Conservation (phyloP, 192 early-diverging fungal genomes). For the Linnemannia hyalina region DNA sequence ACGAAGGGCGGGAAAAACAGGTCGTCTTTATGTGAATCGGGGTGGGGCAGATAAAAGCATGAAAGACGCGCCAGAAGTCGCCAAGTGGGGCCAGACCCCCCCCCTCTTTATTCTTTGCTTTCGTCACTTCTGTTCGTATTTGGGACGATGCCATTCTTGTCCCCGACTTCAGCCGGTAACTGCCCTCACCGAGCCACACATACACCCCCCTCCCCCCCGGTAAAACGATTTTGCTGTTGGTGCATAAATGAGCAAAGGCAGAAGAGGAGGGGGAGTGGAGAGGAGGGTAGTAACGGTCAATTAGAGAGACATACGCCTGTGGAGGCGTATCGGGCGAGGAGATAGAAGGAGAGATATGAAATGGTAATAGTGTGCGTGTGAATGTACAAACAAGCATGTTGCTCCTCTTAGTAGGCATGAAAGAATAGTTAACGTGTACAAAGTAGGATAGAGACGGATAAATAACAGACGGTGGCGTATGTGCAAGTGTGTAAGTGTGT, state of each 20-base stretch:
- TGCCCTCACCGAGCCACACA: background rate
- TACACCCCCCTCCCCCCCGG: too few relatives aligned
- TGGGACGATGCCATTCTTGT: background rate
- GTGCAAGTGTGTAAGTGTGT: background rate
- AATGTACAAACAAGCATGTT: background rate
- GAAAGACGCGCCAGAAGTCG: conserved; percentile 3
- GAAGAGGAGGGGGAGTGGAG: background rate
- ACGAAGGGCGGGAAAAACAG: background rate
- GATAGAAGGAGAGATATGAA: background rate
- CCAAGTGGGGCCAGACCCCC: background rate
- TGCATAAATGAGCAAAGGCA: background rate
- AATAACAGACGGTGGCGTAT: background rate
- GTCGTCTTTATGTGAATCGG: background rate
- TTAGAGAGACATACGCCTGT: background rate
- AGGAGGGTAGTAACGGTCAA: background rate
- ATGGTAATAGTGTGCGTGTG: background rate
- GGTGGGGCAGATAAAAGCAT: background rate
- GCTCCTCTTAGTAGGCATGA: background rate
- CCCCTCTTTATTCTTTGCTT: background rate
- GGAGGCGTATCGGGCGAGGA: too few relatives aligned
- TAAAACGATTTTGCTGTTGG: background rate
- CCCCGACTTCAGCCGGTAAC: background rate
- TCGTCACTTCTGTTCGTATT: background rate
- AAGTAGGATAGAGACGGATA: too few relatives aligned
- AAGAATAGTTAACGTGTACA: background rate